Evolutionary conservation across 805 yeast species (phyloP), one percentile per base, ranked within the genome.

Genomic region (Kurtzmaniella fragi): DNA sequence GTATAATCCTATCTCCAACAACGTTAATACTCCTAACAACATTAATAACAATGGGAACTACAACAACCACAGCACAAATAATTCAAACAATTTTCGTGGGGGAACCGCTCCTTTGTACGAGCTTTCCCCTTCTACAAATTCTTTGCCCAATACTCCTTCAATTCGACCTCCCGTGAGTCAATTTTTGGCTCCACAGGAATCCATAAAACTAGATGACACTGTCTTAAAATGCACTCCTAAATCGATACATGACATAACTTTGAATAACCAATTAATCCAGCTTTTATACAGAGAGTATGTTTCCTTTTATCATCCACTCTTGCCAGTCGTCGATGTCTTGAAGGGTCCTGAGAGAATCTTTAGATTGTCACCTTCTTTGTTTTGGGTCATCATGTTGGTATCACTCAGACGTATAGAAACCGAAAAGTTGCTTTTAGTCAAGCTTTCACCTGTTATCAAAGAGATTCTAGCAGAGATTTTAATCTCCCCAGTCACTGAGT

Each of bases 331-430:
- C 2, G 95, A 91, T 54, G 74, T 91, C 2, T 46, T 67, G 5
- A 77, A 75, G 44, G 96, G 96, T 8, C 93, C 95, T 1, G 97
- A 89, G 49, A 66, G 79, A 34, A 73, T 90, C 7, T 86, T 84
- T 57, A 62, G 78, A 42, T 68, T 85, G 13, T 88, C 96, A 42
- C 96, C 97, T 0, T 82, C 91, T 2, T 65, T 91, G 14, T 91
- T 91, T 54, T 91, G 99, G 99, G 90, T 91, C 0, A 81, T 91
- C 12, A 81, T 90, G 78, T 77, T 88, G 31, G 84, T 88, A 1
- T 86, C 95, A 0, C 64, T 89, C 32, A 73, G 99, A 43, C 70
- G 95, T 41, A 71, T 70, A 43, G 58, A 57, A 31, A 36, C 52
- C 11, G 54, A 57, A 39, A 56, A 66, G 37, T 50, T 53, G 20